phyloP scores from a whole-genome alignment of 2,329 filamentous ascomycete genomes.

The Tolypocladium endophyticum region DNA sequence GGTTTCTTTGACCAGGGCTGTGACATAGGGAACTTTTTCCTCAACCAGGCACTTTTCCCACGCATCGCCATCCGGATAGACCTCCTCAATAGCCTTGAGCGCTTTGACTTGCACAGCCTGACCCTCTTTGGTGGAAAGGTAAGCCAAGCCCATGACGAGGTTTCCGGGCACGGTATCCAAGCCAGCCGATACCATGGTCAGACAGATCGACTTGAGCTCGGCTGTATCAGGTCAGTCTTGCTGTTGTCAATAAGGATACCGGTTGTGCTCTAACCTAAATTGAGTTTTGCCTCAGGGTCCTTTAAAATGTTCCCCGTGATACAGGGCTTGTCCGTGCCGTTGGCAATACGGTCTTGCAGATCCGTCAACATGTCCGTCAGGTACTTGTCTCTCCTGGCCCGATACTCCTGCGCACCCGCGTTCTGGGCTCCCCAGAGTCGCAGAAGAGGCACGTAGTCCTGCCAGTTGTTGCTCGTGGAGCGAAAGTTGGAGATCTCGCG shows the following conservation, averaged over 20 bases:
- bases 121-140: slow-evolving; percentile 57
- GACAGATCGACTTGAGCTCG: slow-evolving; percentile 69
- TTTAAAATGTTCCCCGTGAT: slow-evolving; percentile 44
- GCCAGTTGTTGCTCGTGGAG: slow-evolving; percentile 73
- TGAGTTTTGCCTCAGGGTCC: slow-evolving; percentile 30
- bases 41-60: slow-evolving; percentile 64
- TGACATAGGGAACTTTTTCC: slow-evolving; percentile 68
- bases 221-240: slow-evolving; percentile 27
- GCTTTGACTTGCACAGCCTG: slow-evolving; percentile 61
- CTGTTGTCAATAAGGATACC: background rate
- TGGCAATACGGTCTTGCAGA: slow-evolving; percentile 26
- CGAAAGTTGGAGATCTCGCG: slow-evolving; percentile 65
- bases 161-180: slow-evolving; percentile 75
- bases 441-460: slow-evolving; percentile 72
- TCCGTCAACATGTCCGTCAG: slow-evolving; percentile 57
- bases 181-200: slow-evolving; percentile 74
- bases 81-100: slow-evolving; percentile 57
- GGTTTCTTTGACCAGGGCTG: slow-evolving; percentile 68
- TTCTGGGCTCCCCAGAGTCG: slow-evolving; percentile 54
- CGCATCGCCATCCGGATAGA: slow-evolving; percentile 64
- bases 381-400: slow-evolving; percentile 57
- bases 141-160: slow-evolving; percentile 69
- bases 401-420: slow-evolving; percentile 52
- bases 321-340: slow-evolving; percentile 29
- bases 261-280: slow-evolving; percentile 14